Percentiles rank a stretch among this genome's conserved stretches.
These are phyloP conservation scores for Cutaneotrichosporon sp. DNA, from an alignment of 1,284 basidiomycete species.

Conservation along the genomic window DNA sequence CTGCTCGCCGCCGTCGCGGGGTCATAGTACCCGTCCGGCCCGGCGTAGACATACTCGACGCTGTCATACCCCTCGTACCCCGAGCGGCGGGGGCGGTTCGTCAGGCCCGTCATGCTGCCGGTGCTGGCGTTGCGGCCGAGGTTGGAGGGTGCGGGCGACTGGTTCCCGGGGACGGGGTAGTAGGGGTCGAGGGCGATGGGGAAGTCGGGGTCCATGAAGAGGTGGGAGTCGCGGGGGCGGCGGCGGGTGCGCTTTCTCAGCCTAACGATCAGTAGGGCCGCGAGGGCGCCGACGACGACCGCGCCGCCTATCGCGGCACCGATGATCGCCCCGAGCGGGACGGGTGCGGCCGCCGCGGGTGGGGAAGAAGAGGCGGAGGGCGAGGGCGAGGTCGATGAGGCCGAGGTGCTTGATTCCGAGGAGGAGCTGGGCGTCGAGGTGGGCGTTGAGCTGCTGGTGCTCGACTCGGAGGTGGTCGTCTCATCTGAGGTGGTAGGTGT, in stretches of 20 bases:
- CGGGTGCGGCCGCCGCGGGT: background rate
- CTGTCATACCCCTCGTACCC: background rate
- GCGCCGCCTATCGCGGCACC: background rate
- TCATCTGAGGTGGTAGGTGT: background rate
- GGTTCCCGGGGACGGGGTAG: background rate
- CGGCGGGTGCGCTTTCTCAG: background rate
- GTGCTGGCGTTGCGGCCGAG: background rate
- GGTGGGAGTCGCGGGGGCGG: background rate
- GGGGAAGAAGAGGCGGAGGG: background rate
- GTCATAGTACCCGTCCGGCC: slow-evolving; percentile 2
- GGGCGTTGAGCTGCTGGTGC: background rate
- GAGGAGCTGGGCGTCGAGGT: background rate
- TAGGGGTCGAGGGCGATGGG: slow-evolving; percentile 6
- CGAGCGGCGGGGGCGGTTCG: background rate
- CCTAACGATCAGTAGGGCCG: background rate
- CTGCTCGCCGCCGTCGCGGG: background rate
- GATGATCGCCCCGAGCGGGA: slow-evolving; percentile 1
- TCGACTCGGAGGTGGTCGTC: background rate
- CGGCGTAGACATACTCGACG: slow-evolving; percentile 1
- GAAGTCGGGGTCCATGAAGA: slow-evolving; percentile 7
- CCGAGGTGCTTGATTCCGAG: too few species aligned
- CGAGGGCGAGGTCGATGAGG: background rate
- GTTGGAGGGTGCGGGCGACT: background rate
- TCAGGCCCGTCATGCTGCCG: background rate
- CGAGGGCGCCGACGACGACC: background rate